These are phyloP conservation scores for Periconia digitata DNA, from an alignment of 2,329 filamentous ascomycete species.

Conservation along the genomic window DNA sequence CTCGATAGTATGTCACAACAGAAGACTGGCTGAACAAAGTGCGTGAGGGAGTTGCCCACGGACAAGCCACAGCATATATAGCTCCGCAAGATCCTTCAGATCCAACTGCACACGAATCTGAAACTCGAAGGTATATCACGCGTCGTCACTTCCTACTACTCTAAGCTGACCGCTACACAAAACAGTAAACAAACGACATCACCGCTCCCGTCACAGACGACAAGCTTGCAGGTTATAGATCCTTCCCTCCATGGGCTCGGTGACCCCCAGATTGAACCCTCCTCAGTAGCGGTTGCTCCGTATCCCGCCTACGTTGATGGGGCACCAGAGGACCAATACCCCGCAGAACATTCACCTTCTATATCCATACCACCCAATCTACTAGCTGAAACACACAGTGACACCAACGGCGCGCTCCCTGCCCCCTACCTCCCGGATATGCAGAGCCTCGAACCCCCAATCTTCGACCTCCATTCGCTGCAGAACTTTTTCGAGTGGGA, in stretches of 20 bases:
- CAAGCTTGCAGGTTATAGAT: too few relatives aligned
- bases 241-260: neutral
- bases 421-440: constrained; percentile 13
- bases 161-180: too few relatives aligned
- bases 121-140: constrained; percentile 8
- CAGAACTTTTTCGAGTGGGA: constrained; percentile 39
- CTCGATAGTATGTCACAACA: constrained; percentile 24
- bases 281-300: neutral
- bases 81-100: constrained; percentile 32
- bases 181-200: neutral
- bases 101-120: constrained; percentile 17
- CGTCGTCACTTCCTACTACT: too few relatives aligned
- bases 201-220: neutral
- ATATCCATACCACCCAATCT: neutral
- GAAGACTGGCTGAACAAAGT: constrained; percentile 37
- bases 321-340: neutral
- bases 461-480: constrained; percentile 34
- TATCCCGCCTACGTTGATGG: neutral
- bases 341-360: neutral
- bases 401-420: neutral
- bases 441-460: constrained; percentile 25
- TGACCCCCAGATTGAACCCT: neutral
- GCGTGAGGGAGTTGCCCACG: constrained; percentile 28
- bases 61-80: constrained; percentile 30
- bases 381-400: constrained; percentile 10